These are phyloP conservation scores for Amphibolis antarctica DNA, from an alignment of 106 monocot genomes.

Conservation along the genomic window DNA sequence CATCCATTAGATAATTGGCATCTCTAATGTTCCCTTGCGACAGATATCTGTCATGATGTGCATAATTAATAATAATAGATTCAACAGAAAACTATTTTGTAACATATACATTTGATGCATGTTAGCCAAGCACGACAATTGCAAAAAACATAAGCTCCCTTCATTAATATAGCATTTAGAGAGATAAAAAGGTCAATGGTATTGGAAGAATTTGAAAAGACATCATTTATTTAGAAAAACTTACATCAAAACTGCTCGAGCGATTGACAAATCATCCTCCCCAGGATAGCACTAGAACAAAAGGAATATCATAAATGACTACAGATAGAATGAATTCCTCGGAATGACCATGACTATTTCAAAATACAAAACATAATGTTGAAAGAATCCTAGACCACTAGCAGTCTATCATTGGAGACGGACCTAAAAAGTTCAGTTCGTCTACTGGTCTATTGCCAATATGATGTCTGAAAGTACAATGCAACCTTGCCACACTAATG, in stretches of 20 bases:
- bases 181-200: too few relatives aligned
- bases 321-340: not conserved
- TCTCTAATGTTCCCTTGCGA: constrained; percentile 79
- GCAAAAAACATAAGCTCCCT: not conserved
- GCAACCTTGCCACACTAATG: too few relatives aligned
- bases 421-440: not conserved
- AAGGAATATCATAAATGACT: not conserved
- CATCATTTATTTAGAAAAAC: constrained; percentile 15
- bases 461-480: not conserved
- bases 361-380: not conserved
- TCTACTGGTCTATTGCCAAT: not conserved
- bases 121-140: not conserved
- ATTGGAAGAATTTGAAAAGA: not conserved
- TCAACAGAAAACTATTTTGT: not conserved
- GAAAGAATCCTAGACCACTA: not conserved
- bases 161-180: not conserved
- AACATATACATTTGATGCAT: not conserved
- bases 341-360: not conserved
- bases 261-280: constrained; percentile 91
- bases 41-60: constrained; percentile 46
- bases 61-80: constrained; percentile 1
- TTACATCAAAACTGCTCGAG: constrained; percentile 85
- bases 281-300: constrained; percentile 79
- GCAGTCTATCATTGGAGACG: not conserved
- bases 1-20: constrained; percentile 74